Conservation (phyloP, 495 filamentous ascomycete species). For the Trichoderma asperelloides region DNA sequence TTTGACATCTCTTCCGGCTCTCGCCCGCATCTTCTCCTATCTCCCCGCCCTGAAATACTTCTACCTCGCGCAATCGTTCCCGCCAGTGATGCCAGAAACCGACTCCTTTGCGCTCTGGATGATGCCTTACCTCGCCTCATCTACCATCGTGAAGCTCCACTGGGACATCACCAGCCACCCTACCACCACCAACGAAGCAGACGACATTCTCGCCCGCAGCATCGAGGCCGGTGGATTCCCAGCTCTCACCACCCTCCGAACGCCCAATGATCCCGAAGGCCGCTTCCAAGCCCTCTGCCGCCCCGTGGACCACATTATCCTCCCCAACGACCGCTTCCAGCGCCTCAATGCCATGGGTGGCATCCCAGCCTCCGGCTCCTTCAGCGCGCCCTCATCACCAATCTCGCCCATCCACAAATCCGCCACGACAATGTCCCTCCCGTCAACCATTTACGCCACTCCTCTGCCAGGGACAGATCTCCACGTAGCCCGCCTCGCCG, state of each 20-base stretch:
- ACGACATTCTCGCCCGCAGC: conserved; percentile 61
- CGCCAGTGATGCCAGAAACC: conserved; percentile 45
- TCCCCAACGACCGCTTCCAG: conserved; percentile 27
- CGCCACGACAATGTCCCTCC: conserved; percentile 9
- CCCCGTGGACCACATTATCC: conserved; percentile 36
- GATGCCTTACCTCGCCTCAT: conserved; percentile 60
- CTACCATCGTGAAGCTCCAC: conserved; percentile 58
- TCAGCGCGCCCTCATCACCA: conserved; percentile 20
- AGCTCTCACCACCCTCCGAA: conserved; percentile 53
- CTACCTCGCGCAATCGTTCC: conserved; percentile 57
- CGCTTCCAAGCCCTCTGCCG: conserved; percentile 62
- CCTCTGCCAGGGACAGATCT: conserved; percentile 36
- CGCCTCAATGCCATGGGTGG: conserved; percentile 18
- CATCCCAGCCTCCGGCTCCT: conserved; percentile 16
- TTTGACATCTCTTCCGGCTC: conserved; percentile 54
- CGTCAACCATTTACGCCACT: conserved; percentile 13
- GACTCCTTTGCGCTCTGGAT: conserved; percentile 51
- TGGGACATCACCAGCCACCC: conserved; percentile 64
- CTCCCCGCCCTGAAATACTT: conserved; percentile 55
- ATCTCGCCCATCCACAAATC: conserved; percentile 15
- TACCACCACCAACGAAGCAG: conserved; percentile 41
- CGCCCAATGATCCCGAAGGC: conserved; percentile 67
- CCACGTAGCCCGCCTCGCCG: conserved; percentile 40
- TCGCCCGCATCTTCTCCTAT: conserved; percentile 68
- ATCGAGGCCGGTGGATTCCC: conserved; percentile 68